These are phyloP conservation scores for Nepenthes mirabilis DNA, from an alignment of 148 eudicot species.

Conservation along the genomic window DNA sequence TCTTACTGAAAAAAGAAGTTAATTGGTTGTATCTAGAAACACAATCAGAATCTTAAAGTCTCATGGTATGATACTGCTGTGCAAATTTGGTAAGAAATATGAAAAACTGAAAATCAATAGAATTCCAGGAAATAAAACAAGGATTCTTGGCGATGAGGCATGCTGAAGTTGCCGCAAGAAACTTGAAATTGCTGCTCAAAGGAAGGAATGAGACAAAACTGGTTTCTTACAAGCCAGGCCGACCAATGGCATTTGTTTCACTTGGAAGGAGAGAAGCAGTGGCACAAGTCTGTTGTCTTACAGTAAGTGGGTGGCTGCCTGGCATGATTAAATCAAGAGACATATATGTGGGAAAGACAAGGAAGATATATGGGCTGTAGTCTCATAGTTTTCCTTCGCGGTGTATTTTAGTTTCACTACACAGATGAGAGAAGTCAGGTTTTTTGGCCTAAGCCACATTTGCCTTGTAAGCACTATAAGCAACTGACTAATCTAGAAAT, in stretches of 20 bases:
- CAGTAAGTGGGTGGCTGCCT: conserved; percentile 28
- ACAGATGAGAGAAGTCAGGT: too few relatives aligned
- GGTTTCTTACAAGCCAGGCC: conserved; percentile 19
- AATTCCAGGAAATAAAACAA: conserved; percentile 41
- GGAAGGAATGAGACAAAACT: conserved; percentile 15
- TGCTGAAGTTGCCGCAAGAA: conserved; percentile 23
- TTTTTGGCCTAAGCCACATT: too few relatives aligned
- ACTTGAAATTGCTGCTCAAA: conserved; percentile 23
- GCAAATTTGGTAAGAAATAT: not conserved
- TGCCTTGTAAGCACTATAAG: too few relatives aligned
- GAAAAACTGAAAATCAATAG: not conserved
- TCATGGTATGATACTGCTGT: not conserved
- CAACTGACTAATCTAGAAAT: too few relatives aligned
- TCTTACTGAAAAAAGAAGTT: not conserved
- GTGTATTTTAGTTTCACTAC: too few relatives aligned
- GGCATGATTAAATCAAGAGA: conserved; percentile 42
- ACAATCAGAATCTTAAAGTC: not conserved
- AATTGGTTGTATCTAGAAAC: not conserved
- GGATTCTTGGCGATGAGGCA: conserved; percentile 39
- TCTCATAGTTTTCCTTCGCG: too few relatives aligned
- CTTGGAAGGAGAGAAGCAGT: conserved; percentile 35
- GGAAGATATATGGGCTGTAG: conserved; percentile 24
- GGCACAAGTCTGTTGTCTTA: conserved; percentile 26
- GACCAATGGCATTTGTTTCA: conserved; percentile 30
- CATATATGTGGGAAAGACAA: conserved; percentile 37